Evolutionary conservation across 2,329 filamentous ascomycete species (phyloP).

Genomic region (Fusarium avenaceum): DNA sequence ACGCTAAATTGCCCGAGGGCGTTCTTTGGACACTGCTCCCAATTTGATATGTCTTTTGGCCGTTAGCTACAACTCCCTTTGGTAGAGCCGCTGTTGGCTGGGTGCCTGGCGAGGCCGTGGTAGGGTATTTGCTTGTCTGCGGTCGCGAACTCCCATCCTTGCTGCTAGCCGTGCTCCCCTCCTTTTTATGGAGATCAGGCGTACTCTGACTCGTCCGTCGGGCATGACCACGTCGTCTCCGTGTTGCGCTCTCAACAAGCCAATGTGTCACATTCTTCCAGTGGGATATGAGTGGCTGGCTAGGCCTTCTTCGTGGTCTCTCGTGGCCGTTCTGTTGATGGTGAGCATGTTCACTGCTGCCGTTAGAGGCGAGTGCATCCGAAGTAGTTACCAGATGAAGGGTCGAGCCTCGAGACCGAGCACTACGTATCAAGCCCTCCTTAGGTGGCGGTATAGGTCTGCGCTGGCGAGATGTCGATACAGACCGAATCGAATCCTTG

Average conservation of each 20-base stretch:
- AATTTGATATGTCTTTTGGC: slow-evolving; percentile 54
- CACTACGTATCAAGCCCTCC: slow-evolving; percentile 76
- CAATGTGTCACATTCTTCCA: slow-evolving; percentile 76
- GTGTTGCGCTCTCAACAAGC: slow-evolving; percentile 71
- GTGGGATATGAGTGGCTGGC: slow-evolving; percentile 69
- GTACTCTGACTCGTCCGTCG: slow-evolving; percentile 69
- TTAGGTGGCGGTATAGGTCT: slow-evolving; percentile 87
- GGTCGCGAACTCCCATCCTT: slow-evolving; percentile 70
- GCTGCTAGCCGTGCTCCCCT: slow-evolving; percentile 58
- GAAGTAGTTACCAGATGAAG: slow-evolving; percentile 84
- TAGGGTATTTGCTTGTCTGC: slow-evolving; percentile 70
- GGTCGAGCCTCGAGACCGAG: slow-evolving; percentile 84
- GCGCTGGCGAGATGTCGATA: slow-evolving; percentile 81
- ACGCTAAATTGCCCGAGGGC: slow-evolving; percentile 43
- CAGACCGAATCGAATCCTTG: slow-evolving; percentile 81
- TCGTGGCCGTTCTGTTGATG: slow-evolving; percentile 53
- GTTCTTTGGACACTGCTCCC: slow-evolving; percentile 40
- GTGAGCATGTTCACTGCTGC: slow-evolving; percentile 46
- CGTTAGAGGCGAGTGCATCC: slow-evolving; percentile 60
- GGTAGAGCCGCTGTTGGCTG: slow-evolving; percentile 62
- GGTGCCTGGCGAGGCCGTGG: slow-evolving; percentile 54
- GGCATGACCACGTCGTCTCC: slow-evolving; percentile 63
- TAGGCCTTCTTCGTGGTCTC: slow-evolving; percentile 69
- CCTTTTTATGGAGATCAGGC: slow-evolving; percentile 69
- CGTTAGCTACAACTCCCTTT: slow-evolving; percentile 66